phyloP scores from a whole-genome alignment of 169 alveolate species.

The Neospora caninum region DNA sequence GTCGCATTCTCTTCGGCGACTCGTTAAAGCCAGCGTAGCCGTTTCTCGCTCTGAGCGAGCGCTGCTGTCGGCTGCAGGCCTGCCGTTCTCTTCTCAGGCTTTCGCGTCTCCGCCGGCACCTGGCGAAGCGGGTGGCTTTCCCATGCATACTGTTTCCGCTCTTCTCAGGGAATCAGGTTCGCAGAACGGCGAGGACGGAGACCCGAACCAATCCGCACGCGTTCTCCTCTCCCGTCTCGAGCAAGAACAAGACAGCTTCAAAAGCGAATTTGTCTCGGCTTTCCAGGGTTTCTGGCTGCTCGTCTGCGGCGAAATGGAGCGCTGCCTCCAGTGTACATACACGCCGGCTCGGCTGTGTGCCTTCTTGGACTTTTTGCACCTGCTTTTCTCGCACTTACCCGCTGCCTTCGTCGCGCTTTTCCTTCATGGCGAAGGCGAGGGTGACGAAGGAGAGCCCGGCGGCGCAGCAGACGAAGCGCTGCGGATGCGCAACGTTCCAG shows the following conservation, averaged over 20 bases:
- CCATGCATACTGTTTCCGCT: no score
- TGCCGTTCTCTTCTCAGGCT: neutral
- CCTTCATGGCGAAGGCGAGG: neutral
- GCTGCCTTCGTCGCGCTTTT: neutral
- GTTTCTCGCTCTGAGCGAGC: neutral
- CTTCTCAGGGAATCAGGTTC: no score
- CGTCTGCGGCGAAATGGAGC: neutral
- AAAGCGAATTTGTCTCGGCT: neutral
- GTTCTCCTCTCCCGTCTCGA: neutral
- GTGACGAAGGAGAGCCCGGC: neutral
- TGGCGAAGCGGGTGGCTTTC: no score
- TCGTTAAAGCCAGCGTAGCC: neutral
- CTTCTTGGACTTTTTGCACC: constrained; percentile 6
- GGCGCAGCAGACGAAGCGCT: neutral
- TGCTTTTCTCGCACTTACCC: neutral
- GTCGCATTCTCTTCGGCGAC: neutral
- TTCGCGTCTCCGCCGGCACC: neutral
- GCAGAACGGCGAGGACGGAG: no score
- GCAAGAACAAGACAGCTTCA: neutral
- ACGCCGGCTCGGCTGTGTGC: constrained; percentile 6
- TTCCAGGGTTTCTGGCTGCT: neutral
- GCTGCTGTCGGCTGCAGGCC: neutral
- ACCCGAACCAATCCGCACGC: no score
- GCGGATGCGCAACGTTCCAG: no score
- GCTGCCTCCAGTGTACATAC: neutral